Evolutionary conservation across 441 rosid genomes (phyloP), one percentile per base, ranked within the genome.

Genomic region (Erysimum pusillum): DNA sequence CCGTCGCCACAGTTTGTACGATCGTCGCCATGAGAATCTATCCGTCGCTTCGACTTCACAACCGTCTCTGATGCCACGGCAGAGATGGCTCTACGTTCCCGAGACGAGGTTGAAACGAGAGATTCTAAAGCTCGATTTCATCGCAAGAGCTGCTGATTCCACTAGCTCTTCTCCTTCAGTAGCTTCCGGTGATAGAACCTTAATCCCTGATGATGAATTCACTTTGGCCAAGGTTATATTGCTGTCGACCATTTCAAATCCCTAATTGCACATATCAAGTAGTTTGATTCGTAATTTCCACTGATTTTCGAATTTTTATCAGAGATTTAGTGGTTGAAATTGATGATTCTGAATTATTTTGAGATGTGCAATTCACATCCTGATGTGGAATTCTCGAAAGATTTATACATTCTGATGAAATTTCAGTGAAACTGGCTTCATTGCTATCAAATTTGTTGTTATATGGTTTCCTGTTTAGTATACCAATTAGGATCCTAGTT

Each of bases 121-220:
- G 56, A 63, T 42, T 61, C 31, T 75, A 10, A 86, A 73, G 60
- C 67, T 87, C 2, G 69, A 70, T 14, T 81, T 87, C 77, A 22
- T 79, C 10, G 8, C 85, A 4, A 78, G 79, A 79, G 97, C 96
- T 48, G 98, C 88, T 2, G 98, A 93, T 77, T 91, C 99, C 18
- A 84, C 97, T 11, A 92, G 82, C 82, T 79, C 96, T 22, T 67
- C 92, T 62, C 38, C 92, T 18, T 35, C 84, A 0, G 7, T 62
- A 4, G 45, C 81, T 32, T 54, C 93, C 77, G 79, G 79, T 39
- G 80, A 76, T 64, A 88, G 88, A 69, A 32, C 89, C 61, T 18
- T 85, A 57, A 85, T 91, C 63, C 53, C 89, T 60, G 98, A 95
- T 63, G 92, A 91, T 18, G 98, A 84, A 60, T 90, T 95, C 83